phyloP scores from a whole-genome alignment of 345 rosid genomes.

The Kandelia obovata region DNA sequence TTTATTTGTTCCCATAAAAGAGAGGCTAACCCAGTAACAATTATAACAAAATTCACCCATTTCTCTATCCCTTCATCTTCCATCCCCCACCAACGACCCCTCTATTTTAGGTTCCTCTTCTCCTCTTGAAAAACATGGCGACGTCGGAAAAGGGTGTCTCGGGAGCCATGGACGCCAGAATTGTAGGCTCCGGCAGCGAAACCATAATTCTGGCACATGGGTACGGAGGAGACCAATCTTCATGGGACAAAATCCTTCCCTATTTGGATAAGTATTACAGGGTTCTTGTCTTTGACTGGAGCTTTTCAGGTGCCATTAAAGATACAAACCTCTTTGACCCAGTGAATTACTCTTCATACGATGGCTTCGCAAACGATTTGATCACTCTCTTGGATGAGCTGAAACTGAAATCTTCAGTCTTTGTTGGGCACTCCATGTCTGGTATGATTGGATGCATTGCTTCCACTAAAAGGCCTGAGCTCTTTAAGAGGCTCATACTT shows the following conservation, averaged over 20 bases:
- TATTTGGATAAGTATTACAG: constrained; percentile 37
- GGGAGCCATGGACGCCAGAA: constrained; percentile 56
- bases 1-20: constrained; percentile 3
- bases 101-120: neutral
- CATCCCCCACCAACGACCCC: no score
- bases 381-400: constrained; percentile 55
- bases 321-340: constrained; percentile 55
- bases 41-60: neutral
- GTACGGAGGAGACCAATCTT: constrained; percentile 61
- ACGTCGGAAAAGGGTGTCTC: constrained; percentile 36
- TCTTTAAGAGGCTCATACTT: constrained; percentile 53
- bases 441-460: constrained; percentile 85
- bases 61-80: neutral
- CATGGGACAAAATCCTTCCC: constrained; percentile 38
- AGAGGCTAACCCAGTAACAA: neutral
- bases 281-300: constrained; percentile 72
- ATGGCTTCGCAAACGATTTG: constrained; percentile 56
- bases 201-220: constrained; percentile 54
- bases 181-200: constrained; percentile 36
- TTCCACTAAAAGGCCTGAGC: constrained; percentile 64
- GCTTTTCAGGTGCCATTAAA: constrained; percentile 60
- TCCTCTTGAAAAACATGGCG: constrained; percentile 26
- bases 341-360: constrained; percentile 49
- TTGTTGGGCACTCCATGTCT: constrained; percentile 83
- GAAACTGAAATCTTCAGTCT: constrained; percentile 35